Conservation (phyloP, 148 eudicot genomes). For the Rhododendron kiyosumense region DNA sequence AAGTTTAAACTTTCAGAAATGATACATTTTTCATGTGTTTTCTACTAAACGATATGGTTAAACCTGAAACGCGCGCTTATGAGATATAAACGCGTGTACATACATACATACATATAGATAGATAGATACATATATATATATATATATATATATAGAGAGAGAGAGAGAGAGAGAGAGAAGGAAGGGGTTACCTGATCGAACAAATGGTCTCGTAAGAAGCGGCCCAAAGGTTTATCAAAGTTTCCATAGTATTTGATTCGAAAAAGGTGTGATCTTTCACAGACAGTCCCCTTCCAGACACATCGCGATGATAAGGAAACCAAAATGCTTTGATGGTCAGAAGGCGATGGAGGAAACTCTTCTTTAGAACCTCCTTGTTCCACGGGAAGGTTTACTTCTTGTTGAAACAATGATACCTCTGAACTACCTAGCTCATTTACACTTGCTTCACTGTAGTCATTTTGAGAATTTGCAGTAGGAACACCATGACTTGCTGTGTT, state of each 20-base stretch:
- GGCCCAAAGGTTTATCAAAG: slow-evolving; percentile 90
- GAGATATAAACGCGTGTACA: not conserved
- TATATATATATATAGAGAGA: not conserved
- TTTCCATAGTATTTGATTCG: slow-evolving; percentile 92
- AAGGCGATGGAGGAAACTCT: slow-evolving; percentile 80
- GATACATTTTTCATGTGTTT: slow-evolving; percentile 11
- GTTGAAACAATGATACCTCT: slow-evolving; percentile 29
- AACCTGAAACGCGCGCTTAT: not conserved
- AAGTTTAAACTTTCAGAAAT: not conserved
- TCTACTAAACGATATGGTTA: not conserved
- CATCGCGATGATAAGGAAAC: slow-evolving; percentile 88
- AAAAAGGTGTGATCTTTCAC: slow-evolving; percentile 89
- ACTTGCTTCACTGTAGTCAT: slow-evolving; percentile 16
- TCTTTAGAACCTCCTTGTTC: slow-evolving; percentile 47
- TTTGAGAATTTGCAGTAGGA: slow-evolving; percentile 18
- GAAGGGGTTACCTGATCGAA: slow-evolving; percentile 65
- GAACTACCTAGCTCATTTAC: slow-evolving; percentile 18
- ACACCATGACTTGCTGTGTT: slow-evolving; percentile 8
- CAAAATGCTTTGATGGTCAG: slow-evolving; percentile 82
- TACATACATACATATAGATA: too few species aligned
- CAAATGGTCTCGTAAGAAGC: slow-evolving; percentile 82
- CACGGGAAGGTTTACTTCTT: slow-evolving; percentile 33
- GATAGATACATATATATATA: too few species aligned
- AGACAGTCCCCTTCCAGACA: slow-evolving; percentile 92
- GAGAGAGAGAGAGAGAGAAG: not conserved